Percentiles rank a stretch among this genome's conserved stretches.
Conservation (phyloP, 805 yeast genomes). For the Pichia cabralensis region DNA sequence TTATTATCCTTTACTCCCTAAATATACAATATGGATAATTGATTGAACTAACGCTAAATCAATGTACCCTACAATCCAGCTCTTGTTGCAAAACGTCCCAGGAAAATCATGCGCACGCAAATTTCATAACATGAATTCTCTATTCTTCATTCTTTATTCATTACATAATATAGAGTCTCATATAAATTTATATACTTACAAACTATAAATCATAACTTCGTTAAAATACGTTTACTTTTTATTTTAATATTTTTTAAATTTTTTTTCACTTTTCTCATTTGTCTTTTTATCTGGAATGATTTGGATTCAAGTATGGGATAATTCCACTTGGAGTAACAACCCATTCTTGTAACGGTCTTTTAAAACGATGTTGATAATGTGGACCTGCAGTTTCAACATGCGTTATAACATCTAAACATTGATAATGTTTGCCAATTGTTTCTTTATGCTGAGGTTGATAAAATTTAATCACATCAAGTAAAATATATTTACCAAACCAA, state of each 20-base stretch:
- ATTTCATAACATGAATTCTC: too few relatives aligned
- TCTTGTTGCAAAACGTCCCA: too few relatives aligned
- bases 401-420: conserved; percentile 6
- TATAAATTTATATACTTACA: too few relatives aligned
- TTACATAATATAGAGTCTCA: too few relatives aligned
- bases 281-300: too few relatives aligned
- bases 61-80: too few relatives aligned
- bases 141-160: too few relatives aligned
- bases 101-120: too few relatives aligned
- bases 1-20: too few relatives aligned
- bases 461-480: conserved; percentile 13
- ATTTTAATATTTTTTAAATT: not conserved
- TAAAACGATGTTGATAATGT: conserved; percentile 8
- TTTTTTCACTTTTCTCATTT: not conserved
- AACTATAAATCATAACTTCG: too few relatives aligned
- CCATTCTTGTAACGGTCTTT: conserved; percentile 24
- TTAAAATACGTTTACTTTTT: not conserved
- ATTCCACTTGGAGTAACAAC: conserved; percentile 26
- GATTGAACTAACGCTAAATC: too few relatives aligned
- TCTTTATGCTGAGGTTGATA: conserved; percentile 9
- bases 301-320: conserved; percentile 20
- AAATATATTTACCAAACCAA: conserved; percentile 26
- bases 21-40: too few relatives aligned
- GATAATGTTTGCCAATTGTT: conserved; percentile 5
- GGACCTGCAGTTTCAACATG: conserved; percentile 8